Percentiles rank a stretch among this genome's conserved stretches.
Conservation (phyloP, 2,329 filamentous ascomycete genomes). For the Coleophoma eucalyptorum region DNA sequence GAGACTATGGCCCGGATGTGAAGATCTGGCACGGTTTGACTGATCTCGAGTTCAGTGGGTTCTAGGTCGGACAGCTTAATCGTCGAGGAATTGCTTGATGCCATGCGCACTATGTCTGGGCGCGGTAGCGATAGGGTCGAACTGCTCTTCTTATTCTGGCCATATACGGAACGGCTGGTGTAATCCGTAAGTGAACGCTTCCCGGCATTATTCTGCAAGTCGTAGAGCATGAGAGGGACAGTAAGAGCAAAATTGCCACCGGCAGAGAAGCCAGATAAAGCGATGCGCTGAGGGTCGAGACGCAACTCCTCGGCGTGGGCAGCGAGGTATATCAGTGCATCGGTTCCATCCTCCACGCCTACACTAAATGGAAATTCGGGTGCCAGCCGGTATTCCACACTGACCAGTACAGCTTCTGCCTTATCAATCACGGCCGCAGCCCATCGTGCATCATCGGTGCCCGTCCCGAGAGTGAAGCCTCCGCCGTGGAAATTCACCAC, state of each 20-base stretch:
- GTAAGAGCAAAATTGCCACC: slow-evolving; percentile 39
- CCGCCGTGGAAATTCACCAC: slow-evolving; percentile 67
- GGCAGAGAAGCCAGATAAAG: slow-evolving; percentile 58
- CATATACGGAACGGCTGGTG: background rate
- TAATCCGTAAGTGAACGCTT: slow-evolving; percentile 20
- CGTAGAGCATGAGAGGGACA: slow-evolving; percentile 36
- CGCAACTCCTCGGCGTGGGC: slow-evolving; percentile 51
- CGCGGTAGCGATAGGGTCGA: slow-evolving; percentile 12
- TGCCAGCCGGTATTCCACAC: slow-evolving; percentile 65
- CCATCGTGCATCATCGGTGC: slow-evolving; percentile 61
- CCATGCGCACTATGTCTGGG: background rate
- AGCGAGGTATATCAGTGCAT: slow-evolving; percentile 59
- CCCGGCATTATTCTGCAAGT: slow-evolving; percentile 33
- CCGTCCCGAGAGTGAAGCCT: slow-evolving; percentile 60
- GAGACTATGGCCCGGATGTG: slow-evolving; percentile 48
- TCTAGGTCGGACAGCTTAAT: slow-evolving; percentile 25
- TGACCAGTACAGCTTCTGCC: slow-evolving; percentile 54
- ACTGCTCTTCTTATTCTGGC: background rate
- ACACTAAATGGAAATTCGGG: slow-evolving; percentile 62
- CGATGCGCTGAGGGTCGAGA: slow-evolving; percentile 51
- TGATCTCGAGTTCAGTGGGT: slow-evolving; percentile 24
- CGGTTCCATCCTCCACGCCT: slow-evolving; percentile 61
- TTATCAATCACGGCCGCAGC: slow-evolving; percentile 47
- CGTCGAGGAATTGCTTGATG: slow-evolving; percentile 13
- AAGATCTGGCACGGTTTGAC: slow-evolving; percentile 33